Evolutionary conservation across 305 asterid genomes (phyloP).

Genomic region (Fraxinus ornus): DNA sequence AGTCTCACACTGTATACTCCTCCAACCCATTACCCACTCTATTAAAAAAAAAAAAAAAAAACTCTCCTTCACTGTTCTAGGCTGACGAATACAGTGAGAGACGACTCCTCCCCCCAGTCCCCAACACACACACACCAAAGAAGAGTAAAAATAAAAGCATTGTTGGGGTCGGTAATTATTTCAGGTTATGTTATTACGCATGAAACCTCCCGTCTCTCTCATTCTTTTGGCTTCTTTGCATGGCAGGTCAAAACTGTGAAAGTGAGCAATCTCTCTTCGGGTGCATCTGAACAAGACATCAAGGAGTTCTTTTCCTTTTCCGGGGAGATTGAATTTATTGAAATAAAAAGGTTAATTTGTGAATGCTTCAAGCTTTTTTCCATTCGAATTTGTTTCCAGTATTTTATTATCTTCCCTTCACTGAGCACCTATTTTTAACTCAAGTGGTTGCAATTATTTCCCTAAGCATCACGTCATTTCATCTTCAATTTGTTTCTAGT

Average conservation of each 20-base stretch:
- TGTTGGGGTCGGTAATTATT: background rate
- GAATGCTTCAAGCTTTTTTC: background rate
- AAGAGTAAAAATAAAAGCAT: background rate
- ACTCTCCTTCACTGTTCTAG: background rate
- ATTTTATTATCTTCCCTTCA: background rate
- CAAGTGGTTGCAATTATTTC: conserved; percentile 4
- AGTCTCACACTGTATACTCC: background rate
- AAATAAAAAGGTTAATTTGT: conserved; percentile 52
- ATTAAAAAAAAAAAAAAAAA: too few relatives aligned
- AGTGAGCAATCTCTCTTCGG: conserved; percentile 68
- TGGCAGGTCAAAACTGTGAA: conserved; percentile 64
- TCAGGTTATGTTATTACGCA: background rate
- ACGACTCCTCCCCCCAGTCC: background rate
- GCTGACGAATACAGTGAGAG: background rate
- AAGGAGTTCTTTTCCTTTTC: conserved; percentile 86
- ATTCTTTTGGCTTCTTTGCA: background rate
- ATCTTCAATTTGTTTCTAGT: conserved; percentile 31
- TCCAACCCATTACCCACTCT: background rate
- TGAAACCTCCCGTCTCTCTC: background rate
- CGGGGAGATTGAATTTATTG: conserved; percentile 64
- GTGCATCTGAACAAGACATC: conserved; percentile 69
- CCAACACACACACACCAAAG: background rate
- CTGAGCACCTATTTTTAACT: background rate
- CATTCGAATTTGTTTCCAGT: background rate
- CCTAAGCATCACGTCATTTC: conserved; percentile 6